These are phyloP conservation scores for Chytriomyces sp. DNA, from an alignment of 192 early-diverging fungal species.

Conservation along the genomic window DNA sequence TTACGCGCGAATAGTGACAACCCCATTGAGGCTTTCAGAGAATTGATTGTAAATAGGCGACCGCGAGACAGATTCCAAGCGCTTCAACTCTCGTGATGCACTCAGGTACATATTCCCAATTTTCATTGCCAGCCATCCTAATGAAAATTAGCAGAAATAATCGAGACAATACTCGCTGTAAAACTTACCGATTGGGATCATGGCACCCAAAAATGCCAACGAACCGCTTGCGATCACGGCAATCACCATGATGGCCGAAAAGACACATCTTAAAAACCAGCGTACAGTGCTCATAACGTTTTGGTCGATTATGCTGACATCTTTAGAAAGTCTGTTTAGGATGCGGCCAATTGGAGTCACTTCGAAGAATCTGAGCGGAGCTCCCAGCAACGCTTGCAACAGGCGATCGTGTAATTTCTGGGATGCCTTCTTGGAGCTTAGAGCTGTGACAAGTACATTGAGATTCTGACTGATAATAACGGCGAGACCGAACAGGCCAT, in stretches of 20 bases:
- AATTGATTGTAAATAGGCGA: slow-evolving; percentile 69
- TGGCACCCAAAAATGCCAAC: slow-evolving; percentile 60
- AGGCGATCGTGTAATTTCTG: slow-evolving; percentile 33
- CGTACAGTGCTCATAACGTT: slow-evolving; percentile 15
- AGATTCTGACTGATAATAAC: slow-evolving; percentile 21
- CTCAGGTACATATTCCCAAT: slow-evolving; percentile 64
- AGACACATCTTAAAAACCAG: slow-evolving; percentile 25
- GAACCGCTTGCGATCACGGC: slow-evolving; percentile 49
- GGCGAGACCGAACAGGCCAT: slow-evolving; percentile 28
- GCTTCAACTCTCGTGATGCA: slow-evolving; percentile 47
- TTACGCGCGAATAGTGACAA: slow-evolving; percentile 25
- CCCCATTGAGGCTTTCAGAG: slow-evolving; percentile 61
- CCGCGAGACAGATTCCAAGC: slow-evolving; percentile 54
- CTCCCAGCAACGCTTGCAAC: slow-evolving; percentile 37
- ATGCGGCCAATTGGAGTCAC: slow-evolving; percentile 74
- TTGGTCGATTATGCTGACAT: slow-evolving; percentile 67
- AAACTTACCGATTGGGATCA: slow-evolving; percentile 31
- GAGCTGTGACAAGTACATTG: slow-evolving; percentile 14
- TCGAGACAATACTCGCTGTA: not conserved
- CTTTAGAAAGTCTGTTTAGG: slow-evolving; percentile 82
- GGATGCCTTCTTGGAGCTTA: not conserved
- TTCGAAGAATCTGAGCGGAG: slow-evolving; percentile 64
- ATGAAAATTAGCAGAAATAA: not conserved
- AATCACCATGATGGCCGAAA: slow-evolving; percentile 20
- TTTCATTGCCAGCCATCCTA: not conserved